Evolutionary conservation across 306 rosid species (phyloP).

Genomic region (Trichosanthes truncata): DNA sequence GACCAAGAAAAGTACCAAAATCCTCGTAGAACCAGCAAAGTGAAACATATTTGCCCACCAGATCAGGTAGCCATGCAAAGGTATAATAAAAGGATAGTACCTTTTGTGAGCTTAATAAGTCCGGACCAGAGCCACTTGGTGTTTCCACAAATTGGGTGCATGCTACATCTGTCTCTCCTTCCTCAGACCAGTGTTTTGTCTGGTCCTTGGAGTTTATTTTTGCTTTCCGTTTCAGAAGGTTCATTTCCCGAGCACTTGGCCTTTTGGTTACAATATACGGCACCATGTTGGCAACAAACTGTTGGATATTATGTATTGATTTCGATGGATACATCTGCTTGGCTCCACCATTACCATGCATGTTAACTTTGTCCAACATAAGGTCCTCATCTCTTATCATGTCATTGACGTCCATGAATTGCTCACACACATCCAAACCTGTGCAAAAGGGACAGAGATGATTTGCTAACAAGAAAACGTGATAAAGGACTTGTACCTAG

Average conservation of each 20-base stretch:
- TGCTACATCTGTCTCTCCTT: conserved; percentile 55
- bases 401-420: conserved; percentile 93
- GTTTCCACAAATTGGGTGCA: conserved; percentile 35
- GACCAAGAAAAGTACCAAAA: neutral
- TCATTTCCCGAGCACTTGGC: conserved; percentile 89
- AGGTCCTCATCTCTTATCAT: conserved; percentile 97
- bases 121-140: conserved; percentile 43
- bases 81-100: conserved; percentile 26
- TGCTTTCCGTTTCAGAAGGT: conserved; percentile 93
- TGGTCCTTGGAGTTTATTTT: conserved; percentile 85
- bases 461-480: conserved; percentile 13
- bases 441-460: conserved; percentile 9
- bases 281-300: conserved; percentile 83
- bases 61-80: neutral
- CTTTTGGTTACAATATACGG: conserved; percentile 75
- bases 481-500: neutral
- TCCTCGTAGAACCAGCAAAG: neutral
- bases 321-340: conserved; percentile 54
- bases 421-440: conserved; percentile 94
- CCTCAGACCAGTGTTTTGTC: conserved; percentile 71
- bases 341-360: conserved; percentile 52
- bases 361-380: conserved; percentile 44
- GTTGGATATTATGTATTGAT: conserved; percentile 70
- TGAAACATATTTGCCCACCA: neutral
- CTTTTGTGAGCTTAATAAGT: conserved; percentile 45